Conservation (phyloP, 176 grass and related monocot species). For the Oryza glaberrima region DNA sequence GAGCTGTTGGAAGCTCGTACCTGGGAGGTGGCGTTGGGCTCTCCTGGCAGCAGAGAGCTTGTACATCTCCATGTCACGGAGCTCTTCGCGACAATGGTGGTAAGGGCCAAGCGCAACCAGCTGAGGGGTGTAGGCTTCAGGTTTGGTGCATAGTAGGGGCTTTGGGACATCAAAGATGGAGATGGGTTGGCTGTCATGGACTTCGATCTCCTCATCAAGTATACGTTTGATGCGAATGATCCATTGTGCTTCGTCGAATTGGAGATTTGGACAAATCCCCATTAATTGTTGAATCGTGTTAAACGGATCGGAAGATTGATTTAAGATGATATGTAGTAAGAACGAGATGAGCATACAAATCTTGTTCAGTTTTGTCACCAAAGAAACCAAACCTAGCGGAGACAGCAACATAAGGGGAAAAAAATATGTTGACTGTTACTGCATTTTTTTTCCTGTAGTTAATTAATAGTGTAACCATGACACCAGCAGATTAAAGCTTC, state of each 20-base stretch:
- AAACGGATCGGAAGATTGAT: background rate
- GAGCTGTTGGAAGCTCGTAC: slow-evolving; percentile 49
- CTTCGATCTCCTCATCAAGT: slow-evolving; percentile 63
- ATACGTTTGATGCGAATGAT: slow-evolving; percentile 49
- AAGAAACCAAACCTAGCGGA: background rate
- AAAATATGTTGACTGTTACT: background rate
- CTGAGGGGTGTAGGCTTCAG: slow-evolving; percentile 75
- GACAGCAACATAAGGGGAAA: background rate
- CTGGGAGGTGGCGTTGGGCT: slow-evolving; percentile 43
- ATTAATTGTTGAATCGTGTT: slow-evolving; percentile 4
- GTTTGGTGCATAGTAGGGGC: slow-evolving; percentile 50
- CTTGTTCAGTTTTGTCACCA: background rate
- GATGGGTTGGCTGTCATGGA: slow-evolving; percentile 44
- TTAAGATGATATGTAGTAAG: background rate
- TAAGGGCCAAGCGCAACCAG: slow-evolving; percentile 69
- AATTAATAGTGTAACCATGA: background rate
- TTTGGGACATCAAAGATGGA: slow-evolving; percentile 76
- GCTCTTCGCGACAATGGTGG: slow-evolving; percentile 67
- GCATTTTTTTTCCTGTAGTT: background rate
- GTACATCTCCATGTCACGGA: slow-evolving; percentile 80
- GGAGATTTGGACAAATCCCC: slow-evolving; percentile 11
- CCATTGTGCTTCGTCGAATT: slow-evolving; percentile 72
- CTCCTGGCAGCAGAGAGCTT: slow-evolving; percentile 70
- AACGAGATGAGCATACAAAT: background rate
- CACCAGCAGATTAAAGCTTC: background rate